Evolutionary conservation across 1,284 basidiomycete genomes (phyloP).

Genomic region (Amylostereum areolatum): DNA sequence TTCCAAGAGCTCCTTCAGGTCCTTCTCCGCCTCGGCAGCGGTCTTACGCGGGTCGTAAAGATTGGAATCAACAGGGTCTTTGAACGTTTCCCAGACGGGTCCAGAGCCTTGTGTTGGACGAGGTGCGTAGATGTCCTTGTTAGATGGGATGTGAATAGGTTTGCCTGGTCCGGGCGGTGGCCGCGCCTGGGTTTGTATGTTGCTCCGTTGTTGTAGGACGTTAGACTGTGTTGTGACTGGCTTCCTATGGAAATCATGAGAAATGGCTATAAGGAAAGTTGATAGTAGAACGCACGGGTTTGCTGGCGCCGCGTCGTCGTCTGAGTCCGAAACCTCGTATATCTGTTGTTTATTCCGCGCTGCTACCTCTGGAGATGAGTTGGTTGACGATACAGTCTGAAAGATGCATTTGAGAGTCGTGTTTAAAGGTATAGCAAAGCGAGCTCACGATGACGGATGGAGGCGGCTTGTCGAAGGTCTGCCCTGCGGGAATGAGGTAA

Average conservation of each 20-base stretch:
- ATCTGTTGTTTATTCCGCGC: not conserved
- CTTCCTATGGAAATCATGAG: too few relatives aligned
- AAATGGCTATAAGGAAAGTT: not conserved
- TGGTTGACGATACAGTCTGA: not conserved
- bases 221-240: too few relatives aligned
- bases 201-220: not conserved
- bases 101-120: conserved; percentile 1
- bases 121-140: conserved; percentile 8
- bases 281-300: not conserved
- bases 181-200: not conserved
- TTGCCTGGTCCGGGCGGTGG: conserved; percentile 6
- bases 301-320: conserved; percentile 13
- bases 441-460: not conserved
- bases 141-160: conserved; percentile 15
- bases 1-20: conserved; percentile 26
- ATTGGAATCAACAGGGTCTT: conserved; percentile 24
- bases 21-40: conserved; percentile 53
- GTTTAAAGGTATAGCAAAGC: not conserved
- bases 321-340: conserved; percentile 9
- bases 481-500: not conserved
- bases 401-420: not conserved
- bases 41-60: conserved; percentile 32
- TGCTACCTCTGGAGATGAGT: not conserved
- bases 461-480: not conserved
- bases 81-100: conserved; percentile 22